phyloP scores from a whole-genome alignment of 345 rosid genomes.

The Corchorus olitorius region DNA sequence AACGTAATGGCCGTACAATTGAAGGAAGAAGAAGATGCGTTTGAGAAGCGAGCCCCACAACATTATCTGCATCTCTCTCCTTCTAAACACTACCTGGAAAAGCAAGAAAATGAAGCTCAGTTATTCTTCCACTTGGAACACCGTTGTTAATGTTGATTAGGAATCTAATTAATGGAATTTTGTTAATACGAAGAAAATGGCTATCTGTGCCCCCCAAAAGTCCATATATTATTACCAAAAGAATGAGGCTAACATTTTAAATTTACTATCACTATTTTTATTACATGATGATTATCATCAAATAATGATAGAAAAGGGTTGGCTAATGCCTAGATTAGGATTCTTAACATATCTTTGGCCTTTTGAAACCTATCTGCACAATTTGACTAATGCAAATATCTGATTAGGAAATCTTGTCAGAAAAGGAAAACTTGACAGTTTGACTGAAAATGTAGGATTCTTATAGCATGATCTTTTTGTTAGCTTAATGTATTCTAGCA shows the following conservation, averaged over 20 bases:
- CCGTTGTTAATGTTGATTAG: not conserved
- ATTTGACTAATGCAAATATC: not conserved
- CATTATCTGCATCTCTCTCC: constrained; percentile 13
- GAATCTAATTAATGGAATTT: not conserved
- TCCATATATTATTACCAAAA: not conserved
- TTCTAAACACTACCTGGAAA: constrained; percentile 10
- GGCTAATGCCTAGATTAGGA: constrained; percentile 16
- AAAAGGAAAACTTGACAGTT: not conserved
- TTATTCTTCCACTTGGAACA: not conserved
- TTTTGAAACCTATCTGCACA: not conserved
- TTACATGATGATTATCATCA: constrained; percentile 2
- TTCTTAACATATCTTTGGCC: constrained; percentile 9
- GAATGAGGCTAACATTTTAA: not conserved
- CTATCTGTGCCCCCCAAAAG: constrained; percentile 4
- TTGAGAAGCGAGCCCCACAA: not conserved
- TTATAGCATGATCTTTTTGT: not conserved
- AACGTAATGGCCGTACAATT: constrained; percentile 12
- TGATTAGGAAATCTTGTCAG: not conserved
- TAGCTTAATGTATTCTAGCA: not conserved
- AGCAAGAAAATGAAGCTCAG: constrained; percentile 15
- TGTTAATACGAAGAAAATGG: too few relatives aligned
- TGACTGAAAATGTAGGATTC: too few relatives aligned
- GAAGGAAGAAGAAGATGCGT: constrained; percentile 5
- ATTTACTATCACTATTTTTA: not conserved
- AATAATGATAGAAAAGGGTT: not conserved